Conservation (phyloP, 2,329 filamentous ascomycete species). For the Sarocladium kiliense region DNA sequence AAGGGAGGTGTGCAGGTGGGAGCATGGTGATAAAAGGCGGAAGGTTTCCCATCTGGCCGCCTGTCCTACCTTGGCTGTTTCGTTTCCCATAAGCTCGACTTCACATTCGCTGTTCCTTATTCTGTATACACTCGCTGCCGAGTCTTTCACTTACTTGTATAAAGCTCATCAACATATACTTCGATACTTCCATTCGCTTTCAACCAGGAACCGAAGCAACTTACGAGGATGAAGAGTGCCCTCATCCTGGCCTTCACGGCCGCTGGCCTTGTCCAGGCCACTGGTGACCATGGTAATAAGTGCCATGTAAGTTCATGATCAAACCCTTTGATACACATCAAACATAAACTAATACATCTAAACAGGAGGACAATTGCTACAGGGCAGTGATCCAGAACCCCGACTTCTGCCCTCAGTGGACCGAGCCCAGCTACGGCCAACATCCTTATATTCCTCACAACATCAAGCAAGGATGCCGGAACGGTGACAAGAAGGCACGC, state of each 20-base stretch:
- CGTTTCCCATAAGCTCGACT: constrained; percentile 6
- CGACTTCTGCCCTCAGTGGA: background rate
- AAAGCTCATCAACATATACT: background rate
- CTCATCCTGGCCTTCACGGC: constrained; percentile 9
- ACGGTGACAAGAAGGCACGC: background rate
- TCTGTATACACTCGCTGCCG: background rate
- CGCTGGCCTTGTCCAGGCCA: constrained; percentile 10
- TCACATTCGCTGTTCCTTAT: constrained; percentile 9
- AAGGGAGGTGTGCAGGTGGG: background rate
- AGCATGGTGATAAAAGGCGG: constrained; percentile 7
- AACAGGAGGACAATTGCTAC: background rate
- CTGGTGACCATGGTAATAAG: background rate
- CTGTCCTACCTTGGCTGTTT: constrained; percentile 1
- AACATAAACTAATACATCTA: background rate
- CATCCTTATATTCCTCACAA: background rate
- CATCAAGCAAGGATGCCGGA: background rate
- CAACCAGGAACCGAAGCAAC: background rate
- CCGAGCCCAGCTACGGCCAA: background rate
- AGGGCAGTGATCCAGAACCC: background rate
- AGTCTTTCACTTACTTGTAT: background rate
- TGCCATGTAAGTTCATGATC: constrained; percentile 4
- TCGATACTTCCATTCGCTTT: background rate
- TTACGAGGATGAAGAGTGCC: constrained; percentile 11
- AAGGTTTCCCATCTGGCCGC: constrained; percentile 3
- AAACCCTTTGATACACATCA: too few relatives aligned